Percentiles rank a stretch among this genome's conserved stretches.
These are phyloP conservation scores for Penicillium cosmopolitanum DNA, from an alignment of 495 filamentous ascomycete species.

Conservation along the genomic window DNA sequence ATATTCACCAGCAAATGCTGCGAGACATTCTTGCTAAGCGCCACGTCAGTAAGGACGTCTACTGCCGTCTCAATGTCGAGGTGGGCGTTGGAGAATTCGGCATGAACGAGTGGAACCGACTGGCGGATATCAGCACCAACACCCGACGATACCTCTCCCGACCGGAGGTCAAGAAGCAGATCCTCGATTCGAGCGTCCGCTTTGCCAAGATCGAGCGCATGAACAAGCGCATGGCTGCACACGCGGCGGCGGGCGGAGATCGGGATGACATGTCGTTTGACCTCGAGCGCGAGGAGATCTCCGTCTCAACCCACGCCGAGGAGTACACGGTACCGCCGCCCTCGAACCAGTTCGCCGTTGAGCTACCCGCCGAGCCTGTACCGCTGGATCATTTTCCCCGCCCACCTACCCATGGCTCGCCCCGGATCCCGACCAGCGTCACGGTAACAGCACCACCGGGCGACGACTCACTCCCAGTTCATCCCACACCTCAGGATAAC, in stretches of 20 bases:
- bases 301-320: slow-evolving; percentile 22
- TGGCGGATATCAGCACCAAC: slow-evolving; percentile 90
- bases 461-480: slow-evolving; percentile 37
- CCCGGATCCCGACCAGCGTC: slow-evolving; percentile 35
- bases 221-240: slow-evolving; percentile 50
- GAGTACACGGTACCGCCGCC: slow-evolving; percentile 40
- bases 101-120: slow-evolving; percentile 96
- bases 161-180: slow-evolving; percentile 73
- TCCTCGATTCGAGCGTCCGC: slow-evolving; percentile 74
- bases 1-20: slow-evolving; percentile 83
- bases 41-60: slow-evolving; percentile 84
- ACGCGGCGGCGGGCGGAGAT: slow-evolving; percentile 41
- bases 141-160: slow-evolving; percentile 82
- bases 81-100: slow-evolving; percentile 97
- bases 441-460: slow-evolving; percentile 27
- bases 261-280: slow-evolving; percentile 33
- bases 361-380: slow-evolving; percentile 63
- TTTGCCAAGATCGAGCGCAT: slow-evolving; percentile 81
- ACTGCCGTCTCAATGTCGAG: slow-evolving; percentile 96
- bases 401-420: slow-evolving; percentile 32
- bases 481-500: slow-evolving; percentile 40
- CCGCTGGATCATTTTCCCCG: slow-evolving; percentile 38
- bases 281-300: slow-evolving; percentile 30
- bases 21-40: slow-evolving; percentile 74
- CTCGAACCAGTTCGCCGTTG: slow-evolving; percentile 57